A percentile compares a stretch with the other conserved stretches of the same genome.
Conservation (phyloP, 2,329 filamentous ascomycete species). For the Alternaria rosae region DNA sequence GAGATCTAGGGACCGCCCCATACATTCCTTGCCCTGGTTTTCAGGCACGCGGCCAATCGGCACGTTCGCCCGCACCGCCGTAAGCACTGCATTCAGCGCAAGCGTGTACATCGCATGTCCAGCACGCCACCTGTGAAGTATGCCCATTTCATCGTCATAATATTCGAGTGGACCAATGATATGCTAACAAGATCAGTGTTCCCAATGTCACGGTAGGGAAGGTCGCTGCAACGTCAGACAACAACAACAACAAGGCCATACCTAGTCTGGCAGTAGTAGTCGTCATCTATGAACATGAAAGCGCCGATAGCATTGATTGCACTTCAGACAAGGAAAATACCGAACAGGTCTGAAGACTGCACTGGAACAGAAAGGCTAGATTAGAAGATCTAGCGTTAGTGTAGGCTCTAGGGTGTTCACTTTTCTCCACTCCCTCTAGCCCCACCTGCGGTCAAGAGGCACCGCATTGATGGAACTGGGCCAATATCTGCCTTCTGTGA, state of each 20-base stretch:
- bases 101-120: slow-evolving; percentile 10
- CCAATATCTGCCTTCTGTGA: slow-evolving; percentile 19
- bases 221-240: background rate
- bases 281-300: background rate
- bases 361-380: accelerated
- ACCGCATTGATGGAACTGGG: background rate
- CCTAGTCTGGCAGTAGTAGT: background rate
- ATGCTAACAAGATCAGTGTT: background rate
- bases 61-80: background rate
- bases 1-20: background rate
- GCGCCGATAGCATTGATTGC: background rate
- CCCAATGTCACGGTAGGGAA: background rate
- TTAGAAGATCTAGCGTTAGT: background rate
- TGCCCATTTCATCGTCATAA: too few relatives aligned
- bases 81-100: background rate
- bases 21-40: background rate
- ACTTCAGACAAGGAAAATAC: background rate
- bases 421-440: background rate
- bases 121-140: background rate
- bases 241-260: background rate
- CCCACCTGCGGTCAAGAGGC: background rate
- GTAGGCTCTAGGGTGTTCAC: background rate
- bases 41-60: slow-evolving; percentile 25
- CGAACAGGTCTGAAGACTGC: background rate
- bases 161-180: background rate